Evolutionary conservation across 371 early-diverging fungal species (phyloP), one percentile per base, ranked within the genome.

Genomic region (Enteropsectra breve): DNA sequence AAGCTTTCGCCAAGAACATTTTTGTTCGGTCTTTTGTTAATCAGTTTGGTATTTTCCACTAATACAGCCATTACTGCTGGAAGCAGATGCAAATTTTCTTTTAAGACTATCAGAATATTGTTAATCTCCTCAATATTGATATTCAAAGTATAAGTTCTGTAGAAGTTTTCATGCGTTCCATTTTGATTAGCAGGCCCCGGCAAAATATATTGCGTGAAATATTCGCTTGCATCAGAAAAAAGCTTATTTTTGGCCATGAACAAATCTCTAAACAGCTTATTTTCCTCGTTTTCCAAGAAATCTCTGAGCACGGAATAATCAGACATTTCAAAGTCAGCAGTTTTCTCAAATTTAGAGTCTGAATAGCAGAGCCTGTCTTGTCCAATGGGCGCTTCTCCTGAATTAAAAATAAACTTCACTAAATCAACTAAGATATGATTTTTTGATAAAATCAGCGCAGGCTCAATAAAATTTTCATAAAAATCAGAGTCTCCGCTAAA

Each of bases 351-450:
- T 28, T 63, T 21, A 15, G 4, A 52, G 36, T 63, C 38, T 4
- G 49, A 5, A 11, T 56, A 21, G 37, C 4, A 4, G 4, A 63
- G 37, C 13, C 55, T 6, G 5, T 55, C 55, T 6, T 28, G 32
- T n/a, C 6, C 6, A 21, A 6, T 6, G 6, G 50, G 21, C 21
- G 50, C 6, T 6, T 37, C 40, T 15, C 23, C 11, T 73, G 2
- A 13, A 32, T 23, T 36, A 43, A 66, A 15, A 21, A 66, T 21
- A 38, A 37, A 46, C 2, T 45, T 59, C 32, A 61, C 15, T 2
- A 63, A 11, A 69, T 88, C 86, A 38, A 87, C 83, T 40, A 84
- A 75, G 26, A 95, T 68, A 67, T 85, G 84, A 57, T 83, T 82
- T 69, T 68, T 61, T 0, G 58, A 43, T 4, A 58, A 50, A 6